Evolutionary conservation across 1,284 basidiomycete species (phyloP), one percentile per base, ranked within the genome.

Genomic region (Puccinia hordei): DNA sequence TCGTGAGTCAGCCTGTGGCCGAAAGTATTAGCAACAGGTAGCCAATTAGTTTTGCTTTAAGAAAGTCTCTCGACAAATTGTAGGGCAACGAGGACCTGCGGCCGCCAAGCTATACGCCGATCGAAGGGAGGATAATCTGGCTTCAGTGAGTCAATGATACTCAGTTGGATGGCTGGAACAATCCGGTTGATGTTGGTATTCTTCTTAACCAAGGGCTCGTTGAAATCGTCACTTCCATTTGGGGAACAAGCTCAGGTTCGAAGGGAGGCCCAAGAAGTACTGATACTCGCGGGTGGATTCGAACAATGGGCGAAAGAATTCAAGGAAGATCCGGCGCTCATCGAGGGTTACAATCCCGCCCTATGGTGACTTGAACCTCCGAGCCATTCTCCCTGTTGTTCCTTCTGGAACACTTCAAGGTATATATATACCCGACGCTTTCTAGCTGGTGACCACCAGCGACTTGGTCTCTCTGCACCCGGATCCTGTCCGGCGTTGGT

Each of bases 361-460:
- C 44, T 77, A 22, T 77, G 74, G 74, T 77, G 53, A 55, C 63
- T n/a, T n/a, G n/a, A n/a, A n/a, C n/a, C n/a, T n/a, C n/a, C n/a
- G n/a, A n/a, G n/a, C n/a, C n/a, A n/a, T n/a, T n/a, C n/a, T n/a
- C n/a, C n/a, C n/a, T n/a, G n/a, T n/a, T n/a, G n/a, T n/a, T n/a
- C n/a, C n/a, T n/a, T n/a, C n/a, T n/a, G n/a, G n/a, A n/a, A n/a
- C n/a, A n/a, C n/a, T n/a, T n/a, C n/a, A n/a, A n/a, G n/a, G n/a
- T n/a, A n/a, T n/a, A n/a, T n/a, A n/a, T n/a, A n/a, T n/a, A n/a
- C n/a, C n/a, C n/a, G n/a, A n/a, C n/a, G n/a, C n/a, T n/a, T n/a
- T n/a, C n/a, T n/a, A n/a, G n/a, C n/a, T n/a, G n/a, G n/a, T n/a
- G n/a, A n/a, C n/a, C n/a, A n/a, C n/a, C n/a, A n/a, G n/a, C n/a